These are phyloP conservation scores for Russula emetica DNA, from an alignment of 768 basidiomycete species.

Conservation along the genomic window DNA sequence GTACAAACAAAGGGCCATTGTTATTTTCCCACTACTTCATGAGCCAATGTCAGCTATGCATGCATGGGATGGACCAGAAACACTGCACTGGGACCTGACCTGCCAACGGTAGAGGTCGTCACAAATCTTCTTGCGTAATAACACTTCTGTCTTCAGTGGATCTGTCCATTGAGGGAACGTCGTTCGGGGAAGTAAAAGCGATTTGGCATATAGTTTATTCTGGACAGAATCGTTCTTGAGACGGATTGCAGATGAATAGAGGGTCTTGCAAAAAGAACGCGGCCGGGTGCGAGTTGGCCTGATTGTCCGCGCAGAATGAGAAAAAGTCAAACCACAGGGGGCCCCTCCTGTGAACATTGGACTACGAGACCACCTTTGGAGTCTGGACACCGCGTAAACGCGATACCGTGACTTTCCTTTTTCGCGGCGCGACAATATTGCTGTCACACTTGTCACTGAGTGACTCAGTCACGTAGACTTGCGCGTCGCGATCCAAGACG, in stretches of 20 bases:
- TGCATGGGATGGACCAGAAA: neutral
- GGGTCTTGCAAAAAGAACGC: neutral
- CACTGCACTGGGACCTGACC: slow-evolving; percentile 42
- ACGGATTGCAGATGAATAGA: neutral
- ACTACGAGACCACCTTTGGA: too few species aligned
- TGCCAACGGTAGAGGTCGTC: slow-evolving; percentile 76
- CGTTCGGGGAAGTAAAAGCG: slow-evolving; percentile 80
- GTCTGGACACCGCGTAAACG: too few species aligned
- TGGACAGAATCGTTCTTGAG: slow-evolving; percentile 4
- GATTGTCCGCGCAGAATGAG: neutral
- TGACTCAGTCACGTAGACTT: slow-evolving; percentile 23
- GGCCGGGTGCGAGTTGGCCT: neutral
- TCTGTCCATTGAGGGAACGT: slow-evolving; percentile 70
- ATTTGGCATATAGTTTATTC: slow-evolving; percentile 47
- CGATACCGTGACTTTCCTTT: neutral
- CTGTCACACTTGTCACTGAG: neutral
- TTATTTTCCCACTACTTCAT: slow-evolving; percentile 56
- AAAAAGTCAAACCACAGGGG: neutral
- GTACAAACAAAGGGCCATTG: slow-evolving; percentile 67
- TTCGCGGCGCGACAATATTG: neutral
- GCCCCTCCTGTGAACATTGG: neutral
- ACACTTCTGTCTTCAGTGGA: slow-evolving; percentile 55
- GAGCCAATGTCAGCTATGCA: slow-evolving; percentile 7
- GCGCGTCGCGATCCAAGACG: slow-evolving; percentile 21
- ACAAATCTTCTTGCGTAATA: slow-evolving; percentile 58